Evolutionary conservation across 2,329 filamentous ascomycete species (phyloP), one percentile per base, ranked within the genome.

Genomic region (Chaetomium globosum): DNA sequence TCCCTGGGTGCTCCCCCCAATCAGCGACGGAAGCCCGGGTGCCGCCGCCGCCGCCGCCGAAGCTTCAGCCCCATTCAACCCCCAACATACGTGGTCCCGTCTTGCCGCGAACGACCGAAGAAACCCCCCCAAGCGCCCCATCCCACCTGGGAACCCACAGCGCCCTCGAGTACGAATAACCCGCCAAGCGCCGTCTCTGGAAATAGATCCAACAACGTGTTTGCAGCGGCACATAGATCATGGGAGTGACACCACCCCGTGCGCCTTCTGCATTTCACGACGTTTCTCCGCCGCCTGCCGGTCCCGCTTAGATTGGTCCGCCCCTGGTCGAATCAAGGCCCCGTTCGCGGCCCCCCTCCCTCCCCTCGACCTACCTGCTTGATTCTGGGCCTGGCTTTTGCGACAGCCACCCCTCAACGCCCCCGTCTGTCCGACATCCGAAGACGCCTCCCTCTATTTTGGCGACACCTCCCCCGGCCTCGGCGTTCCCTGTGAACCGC

Each of bases 161-260:
- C 16, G 48, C 53, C 49, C 16, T 28, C 49, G 49, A 52, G 39
- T 43, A 43, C 39, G 39, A 43, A 43, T 43, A 57, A 57, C 49
- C 61, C 61, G 51, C 56, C 67, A 54, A 65, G 57, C 60, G 26
- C 36, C 65, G 48, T 43, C 49, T 62, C 64, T 68, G 64, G 66
- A 67, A 69, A 69, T 67, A 70, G 68, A 67, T 61, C 63, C 58
- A 59, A 66, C 60, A 59, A 63, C 63, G 56, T 67, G 61, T 36
- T 19, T 51, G 64, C 64, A 65, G 66, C 66, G 64, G 54, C 64
- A 63, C 62, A 58, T 61, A 61, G 46, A 69, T 59, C 60, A 70
- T 70, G 69, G 67, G 65, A 69, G 56, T 61, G 55, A 64, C 66
- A 69, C 64, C 53, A 63, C 64, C 51, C 60, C 36, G 33, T 53